A percentile compares a stretch with the other conserved stretches of the same genome.
phyloP scores from a whole-genome alignment of 306 rosid species.

The Acacia melanoxylon region DNA sequence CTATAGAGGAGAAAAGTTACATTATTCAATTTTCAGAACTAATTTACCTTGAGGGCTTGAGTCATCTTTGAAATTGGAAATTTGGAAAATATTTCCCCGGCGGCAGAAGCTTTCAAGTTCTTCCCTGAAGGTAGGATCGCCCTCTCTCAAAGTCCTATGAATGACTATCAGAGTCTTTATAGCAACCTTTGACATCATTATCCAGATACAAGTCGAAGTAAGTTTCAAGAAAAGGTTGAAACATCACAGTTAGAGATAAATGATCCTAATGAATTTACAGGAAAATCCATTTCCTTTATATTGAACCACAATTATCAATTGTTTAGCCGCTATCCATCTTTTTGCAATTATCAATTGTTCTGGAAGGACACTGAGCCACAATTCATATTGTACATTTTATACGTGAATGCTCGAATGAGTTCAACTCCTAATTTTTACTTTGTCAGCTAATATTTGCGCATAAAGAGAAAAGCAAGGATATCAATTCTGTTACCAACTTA shows the following conservation, averaged over 20 bases:
- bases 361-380: not conserved
- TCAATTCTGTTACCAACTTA: not conserved
- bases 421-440: not conserved
- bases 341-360: not conserved
- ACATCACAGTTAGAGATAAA: not conserved
- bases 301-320: not conserved
- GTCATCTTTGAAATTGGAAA: constrained; percentile 92
- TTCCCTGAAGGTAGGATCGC: constrained; percentile 94
- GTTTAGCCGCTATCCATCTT: not conserved
- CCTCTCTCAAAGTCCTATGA: constrained; percentile 93
- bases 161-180: constrained; percentile 89
- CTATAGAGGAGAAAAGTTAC: not conserved
- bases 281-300: not conserved
- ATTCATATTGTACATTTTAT: not conserved
- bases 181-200: constrained; percentile 65
- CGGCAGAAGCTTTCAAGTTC: constrained; percentile 73
- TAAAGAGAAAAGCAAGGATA: not conserved
- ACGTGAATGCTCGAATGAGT: not conserved
- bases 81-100: constrained; percentile 79
- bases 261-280: not conserved
- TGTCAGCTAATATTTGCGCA: not conserved
- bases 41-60: constrained; percentile 81
- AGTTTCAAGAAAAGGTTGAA: not conserved
- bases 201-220: constrained; percentile 28
- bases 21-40: not conserved